Conservation (phyloP, 345 rosid species). For the Toxicodendron radicans region DNA sequence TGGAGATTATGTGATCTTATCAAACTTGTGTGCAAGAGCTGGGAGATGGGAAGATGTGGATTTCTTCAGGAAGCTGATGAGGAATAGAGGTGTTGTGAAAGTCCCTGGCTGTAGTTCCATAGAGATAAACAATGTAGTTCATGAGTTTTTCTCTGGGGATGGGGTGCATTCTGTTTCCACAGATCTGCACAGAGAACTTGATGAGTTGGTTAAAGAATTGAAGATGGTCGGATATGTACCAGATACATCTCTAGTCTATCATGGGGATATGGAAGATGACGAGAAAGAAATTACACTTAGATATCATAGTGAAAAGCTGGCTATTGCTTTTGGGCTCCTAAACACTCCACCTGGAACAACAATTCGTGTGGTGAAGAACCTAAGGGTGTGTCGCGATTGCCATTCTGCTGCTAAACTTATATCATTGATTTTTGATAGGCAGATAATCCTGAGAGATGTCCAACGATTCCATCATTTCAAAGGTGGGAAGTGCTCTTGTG, state of each 20-base stretch:
- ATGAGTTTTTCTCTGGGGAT: constrained; percentile 81
- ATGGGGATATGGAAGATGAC: constrained; percentile 57
- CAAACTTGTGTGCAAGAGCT: constrained; percentile 70
- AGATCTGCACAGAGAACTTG: constrained; percentile 53
- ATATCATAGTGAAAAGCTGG: constrained; percentile 89
- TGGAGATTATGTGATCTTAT: constrained; percentile 78
- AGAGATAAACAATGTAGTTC: constrained; percentile 71
- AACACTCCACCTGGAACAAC: constrained; percentile 71
- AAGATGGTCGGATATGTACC: constrained; percentile 80
- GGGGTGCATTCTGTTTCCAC: constrained; percentile 50
- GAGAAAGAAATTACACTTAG: constrained; percentile 66
- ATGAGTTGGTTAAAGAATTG: constrained; percentile 62
- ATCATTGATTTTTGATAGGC: constrained; percentile 61
- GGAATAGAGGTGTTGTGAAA: constrained; percentile 55
- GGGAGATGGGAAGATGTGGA: constrained; percentile 76
- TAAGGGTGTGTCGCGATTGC: constrained; percentile 84
- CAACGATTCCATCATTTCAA: constrained; percentile 89
- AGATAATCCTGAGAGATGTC: constrained; percentile 79
- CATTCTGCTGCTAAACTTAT: constrained; percentile 78
- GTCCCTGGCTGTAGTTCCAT: constrained; percentile 84
- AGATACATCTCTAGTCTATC: constrained; percentile 63
- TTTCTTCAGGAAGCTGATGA: constrained; percentile 57
- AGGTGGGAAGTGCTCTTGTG: constrained; percentile 81
- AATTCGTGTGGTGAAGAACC: constrained; percentile 79
- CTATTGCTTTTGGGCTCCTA: constrained; percentile 73